Conservation (phyloP, 2,329 filamentous ascomycete genomes). For the Teratosphaeria viscida region DNA sequence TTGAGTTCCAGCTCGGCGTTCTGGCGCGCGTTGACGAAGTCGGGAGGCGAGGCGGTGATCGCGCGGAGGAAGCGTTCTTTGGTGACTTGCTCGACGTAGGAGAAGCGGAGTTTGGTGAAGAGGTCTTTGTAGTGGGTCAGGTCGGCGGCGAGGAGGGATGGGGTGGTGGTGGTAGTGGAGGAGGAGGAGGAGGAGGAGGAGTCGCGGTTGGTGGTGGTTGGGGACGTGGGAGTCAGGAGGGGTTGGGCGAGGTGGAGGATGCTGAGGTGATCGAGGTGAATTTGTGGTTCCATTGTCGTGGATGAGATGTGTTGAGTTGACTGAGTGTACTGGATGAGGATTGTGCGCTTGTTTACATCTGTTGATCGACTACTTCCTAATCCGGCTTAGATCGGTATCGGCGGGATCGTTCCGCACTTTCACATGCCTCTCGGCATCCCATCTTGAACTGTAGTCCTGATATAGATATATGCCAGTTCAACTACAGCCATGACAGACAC, state of each 20-base stretch:
- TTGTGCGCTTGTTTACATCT: not conserved
- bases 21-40: slow-evolving; percentile 72
- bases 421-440: not conserved
- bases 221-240: slow-evolving; percentile 3
- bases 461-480: not conserved
- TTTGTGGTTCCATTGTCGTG: not conserved
- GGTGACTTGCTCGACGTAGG: slow-evolving; percentile 94
- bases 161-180: slow-evolving; percentile 35
- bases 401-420: not conserved
- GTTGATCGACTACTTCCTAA: not conserved
- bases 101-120: slow-evolving; percentile 92
- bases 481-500: not conserved
- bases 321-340: not conserved
- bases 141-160: slow-evolving; percentile 70
- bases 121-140: slow-evolving; percentile 86
- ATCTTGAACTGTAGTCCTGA: not conserved
- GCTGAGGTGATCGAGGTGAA: slow-evolving; percentile 1
- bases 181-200: slow-evolving; percentile 1
- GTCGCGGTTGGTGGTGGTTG: slow-evolving; percentile 1
- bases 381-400: not conserved
- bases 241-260: slow-evolving; percentile 6
- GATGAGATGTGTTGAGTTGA: not conserved
- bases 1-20: slow-evolving; percentile 69
- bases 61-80: slow-evolving; percentile 95
- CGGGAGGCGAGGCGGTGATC: slow-evolving; percentile 80